Conservation (phyloP, 2,329 filamentous ascomycete genomes). For the Cryoendolithus antarcticus region DNA sequence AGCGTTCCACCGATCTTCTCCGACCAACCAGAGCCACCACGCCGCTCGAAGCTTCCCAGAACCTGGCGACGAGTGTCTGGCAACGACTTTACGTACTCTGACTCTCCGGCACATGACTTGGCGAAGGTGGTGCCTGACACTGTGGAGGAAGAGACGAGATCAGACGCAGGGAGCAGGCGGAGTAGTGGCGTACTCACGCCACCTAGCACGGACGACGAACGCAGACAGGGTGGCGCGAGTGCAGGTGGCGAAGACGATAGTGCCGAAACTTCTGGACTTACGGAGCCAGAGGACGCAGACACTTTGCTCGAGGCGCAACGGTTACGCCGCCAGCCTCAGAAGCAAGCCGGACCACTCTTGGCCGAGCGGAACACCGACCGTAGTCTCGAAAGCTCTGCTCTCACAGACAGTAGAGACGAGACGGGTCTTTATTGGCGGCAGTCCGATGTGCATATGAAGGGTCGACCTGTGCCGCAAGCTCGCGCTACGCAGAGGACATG, state of each 20-base stretch:
- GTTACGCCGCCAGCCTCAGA: background rate
- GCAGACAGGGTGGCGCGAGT: slow-evolving; percentile 2
- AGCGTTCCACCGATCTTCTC: background rate
- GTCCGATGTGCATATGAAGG: no score
- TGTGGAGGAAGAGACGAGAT: background rate
- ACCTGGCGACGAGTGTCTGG: slow-evolving; percentile 23
- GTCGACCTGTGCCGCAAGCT: no score
- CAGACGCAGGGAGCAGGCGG: slow-evolving; percentile 2
- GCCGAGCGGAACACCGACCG: no score
- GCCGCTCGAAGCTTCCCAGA: slow-evolving; percentile 28
- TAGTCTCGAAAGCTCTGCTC: no score
- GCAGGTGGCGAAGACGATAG: slow-evolving; percentile 4
- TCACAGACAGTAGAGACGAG: no score
- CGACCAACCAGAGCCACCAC: slow-evolving; percentile 22
- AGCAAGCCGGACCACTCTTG: no score
- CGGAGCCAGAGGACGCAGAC: slow-evolving; percentile 3
- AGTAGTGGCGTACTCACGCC: slow-evolving; percentile 21
- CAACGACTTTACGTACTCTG: slow-evolving; percentile 24
- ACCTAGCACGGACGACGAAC: slow-evolving; percentile 17
- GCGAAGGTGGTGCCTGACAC: background rate
- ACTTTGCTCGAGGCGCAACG: slow-evolving; percentile 4
- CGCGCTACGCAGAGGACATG: no score
- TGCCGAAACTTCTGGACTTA: slow-evolving; percentile 5
- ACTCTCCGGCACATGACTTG: slow-evolving; percentile 21
- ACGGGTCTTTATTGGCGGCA: no score